Base-by-base conservation (phyloP, 306 rosid genomes). In the Sophora flavescens region DNA sequence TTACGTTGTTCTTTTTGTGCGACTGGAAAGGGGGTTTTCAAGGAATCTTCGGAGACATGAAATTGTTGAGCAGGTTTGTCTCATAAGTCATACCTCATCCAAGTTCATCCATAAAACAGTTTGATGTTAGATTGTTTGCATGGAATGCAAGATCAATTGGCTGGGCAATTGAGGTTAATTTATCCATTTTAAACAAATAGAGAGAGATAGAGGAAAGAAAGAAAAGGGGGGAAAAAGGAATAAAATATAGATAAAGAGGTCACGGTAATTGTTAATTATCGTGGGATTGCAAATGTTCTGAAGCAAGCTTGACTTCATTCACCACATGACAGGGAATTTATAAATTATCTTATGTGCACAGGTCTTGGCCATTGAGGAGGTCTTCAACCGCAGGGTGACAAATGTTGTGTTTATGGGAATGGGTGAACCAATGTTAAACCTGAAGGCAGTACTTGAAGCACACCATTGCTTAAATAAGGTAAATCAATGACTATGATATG, bases 391-490 rank as follows among this genome's bases (percentile, higher is more conserved):
- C 64, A 86, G 98, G 87, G 98, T 95, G 85, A 81, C 95, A 42
- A 95, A 95, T 48, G 96, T 95, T 54, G 98, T 95, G 78, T 95
- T 95, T 85, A 95, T 95, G 98, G 98, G 98, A 84, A 95, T 95
- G 98, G 98, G 98, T 42, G 98, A 95, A 68, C 98, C 98, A 15
- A 92, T 95, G 98, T 81, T 95, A 87, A 95, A 95, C 68, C 80
- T 92, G 90, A 92, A 90, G 62, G 80, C 91, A 11, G 97, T 95
- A 48, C 96, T 95, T 60, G 96, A 87, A 77, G 98, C 97, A 36
- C 97, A 95, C 70, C 89, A 60, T 39, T 95, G 98, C 87, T 81
- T 95, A 84, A 95, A 95, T 86, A 92, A 95, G 98, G 97, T 95
- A 42, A 47, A 61, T 69, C 41, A 35, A 47, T 53, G 47, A 65